Base-by-base conservation (phyloP, 140 eudicot species). In the Flaveria floridana region DNA sequence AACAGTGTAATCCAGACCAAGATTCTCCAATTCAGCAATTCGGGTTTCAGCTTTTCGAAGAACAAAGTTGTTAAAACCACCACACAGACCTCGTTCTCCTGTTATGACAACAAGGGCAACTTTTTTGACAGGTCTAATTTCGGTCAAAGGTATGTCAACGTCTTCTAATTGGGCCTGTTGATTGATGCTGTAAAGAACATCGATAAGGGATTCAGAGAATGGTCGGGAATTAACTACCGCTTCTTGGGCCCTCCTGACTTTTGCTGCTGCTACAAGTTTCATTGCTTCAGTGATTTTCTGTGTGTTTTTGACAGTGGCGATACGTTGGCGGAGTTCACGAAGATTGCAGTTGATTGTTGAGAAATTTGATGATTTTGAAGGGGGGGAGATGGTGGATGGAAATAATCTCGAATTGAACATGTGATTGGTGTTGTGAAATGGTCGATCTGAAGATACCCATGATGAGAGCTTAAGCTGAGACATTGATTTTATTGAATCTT, bases 221-320 rank as follows among this genome's bases (percentile, higher is more conserved):
- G 97, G 97, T n/a, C 94, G 77, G 77, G 90, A 82, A 12, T 66
- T 89, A 3, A 92, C 65, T n/a, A 92, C 97, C 3, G 97, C 89
- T 79, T 91, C 97, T 76, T 91, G 97, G 28, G 97, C 97, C 70
- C 87, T 72, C 21, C 97, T 72, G 48, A 91, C 93, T 74, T 84
- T 89, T 4, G 97, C 96, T 0, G 97, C 97, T 10, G 96, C 82
- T 11, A 92, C 95, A 2, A 92, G 91, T 66, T 92, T 92, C 97
- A 92, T 92, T 41, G 96, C 97, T 80, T 92, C 97, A 0, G 97
- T 87, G 59, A 92, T 82, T 78, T 89, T 92, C 30, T 87, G 91
- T 75, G 96, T 87, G 80, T 81, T 92, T 34, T 85, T 89, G 16
- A 92, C 90, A 1, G 90, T 61, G 46, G 82, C 81, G 18, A 92